Evolutionary conservation across 768 basidiomycete genomes (phyloP).

Genomic region (Phlegmacium glaucopus): DNA sequence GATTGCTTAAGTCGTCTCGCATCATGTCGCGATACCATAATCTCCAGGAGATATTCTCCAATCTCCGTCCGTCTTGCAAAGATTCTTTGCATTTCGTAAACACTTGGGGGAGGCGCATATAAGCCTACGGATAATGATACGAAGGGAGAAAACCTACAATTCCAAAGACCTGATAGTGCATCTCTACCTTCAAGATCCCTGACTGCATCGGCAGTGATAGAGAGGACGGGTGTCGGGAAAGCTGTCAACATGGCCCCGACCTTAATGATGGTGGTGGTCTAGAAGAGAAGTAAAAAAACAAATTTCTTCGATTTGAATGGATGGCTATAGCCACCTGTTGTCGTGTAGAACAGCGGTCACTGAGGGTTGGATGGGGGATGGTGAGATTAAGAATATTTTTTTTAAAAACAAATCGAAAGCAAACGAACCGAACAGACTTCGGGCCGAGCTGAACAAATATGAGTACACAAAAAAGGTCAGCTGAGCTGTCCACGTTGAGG

Average conservation of each 20-base stretch:
- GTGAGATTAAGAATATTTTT: no score
- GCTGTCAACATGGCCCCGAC: conserved; percentile 37
- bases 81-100: conserved; percentile 83
- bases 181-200: conserved; percentile 66
- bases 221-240: conserved; percentile 65
- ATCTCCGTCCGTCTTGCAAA: conserved; percentile 72
- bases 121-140: conserved; percentile 5
- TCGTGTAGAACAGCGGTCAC: no score
- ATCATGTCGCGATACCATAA: conserved; percentile 72
- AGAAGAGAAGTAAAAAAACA: background rate
- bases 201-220: conserved; percentile 62
- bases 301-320: background rate
- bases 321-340: no score
- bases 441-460: no score
- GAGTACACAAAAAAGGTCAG: no score
- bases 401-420: no score
- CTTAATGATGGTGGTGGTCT: background rate
- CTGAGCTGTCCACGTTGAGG: no score
- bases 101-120: conserved; percentile 40
- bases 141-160: conserved; percentile 40
- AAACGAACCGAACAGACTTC: no score
- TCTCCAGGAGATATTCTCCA: conserved; percentile 89
- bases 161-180: conserved; percentile 66
- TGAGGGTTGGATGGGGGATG: no score
- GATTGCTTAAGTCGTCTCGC: conserved; percentile 18